phyloP scores from a whole-genome alignment of 257 asterid species.

The Solanum ossicruentum region DNA sequence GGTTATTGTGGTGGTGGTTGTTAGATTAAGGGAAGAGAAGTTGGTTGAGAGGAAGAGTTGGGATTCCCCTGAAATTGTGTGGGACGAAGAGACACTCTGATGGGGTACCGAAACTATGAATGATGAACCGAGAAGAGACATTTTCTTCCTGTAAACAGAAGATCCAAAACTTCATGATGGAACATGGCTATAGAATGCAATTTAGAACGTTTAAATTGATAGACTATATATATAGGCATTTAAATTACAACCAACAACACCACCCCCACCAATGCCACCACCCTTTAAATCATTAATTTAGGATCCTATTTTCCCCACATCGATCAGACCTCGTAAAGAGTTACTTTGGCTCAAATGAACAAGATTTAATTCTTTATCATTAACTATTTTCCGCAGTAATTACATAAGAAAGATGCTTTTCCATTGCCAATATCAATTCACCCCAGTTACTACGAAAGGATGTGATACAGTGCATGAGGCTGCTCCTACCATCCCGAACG shows the following conservation, averaged over 20 bases:
- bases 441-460: too few relatives aligned
- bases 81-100: slow-evolving; percentile 30
- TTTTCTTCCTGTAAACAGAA: not conserved
- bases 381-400: not conserved
- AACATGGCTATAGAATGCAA: not conserved
- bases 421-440: not conserved
- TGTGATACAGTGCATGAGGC: too few relatives aligned
- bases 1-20: slow-evolving; percentile 2
- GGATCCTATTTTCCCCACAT: not conserved
- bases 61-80: slow-evolving; percentile 18
- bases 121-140: slow-evolving; percentile 27
- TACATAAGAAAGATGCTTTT: not conserved
- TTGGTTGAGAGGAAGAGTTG: slow-evolving; percentile 20
- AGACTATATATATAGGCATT: not conserved
- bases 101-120: slow-evolving; percentile 19
- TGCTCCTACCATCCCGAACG: too few relatives aligned
- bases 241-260: not conserved
- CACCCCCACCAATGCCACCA: too few relatives aligned
- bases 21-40: slow-evolving; percentile 28
- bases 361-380: not conserved
- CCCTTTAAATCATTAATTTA: not conserved
- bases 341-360: not conserved
- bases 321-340: not conserved
- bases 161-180: not conserved
- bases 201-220: not conserved